Base-by-base conservation (phyloP, 495 filamentous ascomycete species). In the Aspergillus ellipticus region DNA sequence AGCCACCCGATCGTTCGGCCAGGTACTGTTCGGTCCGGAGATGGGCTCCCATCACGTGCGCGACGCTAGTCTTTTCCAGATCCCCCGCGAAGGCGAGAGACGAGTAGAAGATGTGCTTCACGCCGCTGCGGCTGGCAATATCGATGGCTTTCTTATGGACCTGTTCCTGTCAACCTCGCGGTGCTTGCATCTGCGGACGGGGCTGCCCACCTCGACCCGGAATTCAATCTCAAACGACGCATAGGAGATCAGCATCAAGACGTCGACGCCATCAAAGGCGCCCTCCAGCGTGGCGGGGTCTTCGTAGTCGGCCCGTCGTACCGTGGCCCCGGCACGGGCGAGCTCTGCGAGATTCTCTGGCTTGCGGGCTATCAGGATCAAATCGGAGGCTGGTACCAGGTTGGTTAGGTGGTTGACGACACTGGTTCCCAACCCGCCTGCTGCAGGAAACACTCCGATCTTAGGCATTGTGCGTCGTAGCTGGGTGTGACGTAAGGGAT, bases 31-130 rank as follows among this genome's bases (percentile, higher is more conserved):
- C 85, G 0, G 85, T 87, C 43, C 71, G 70, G 15, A 87, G 74
- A 60, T 90, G 86, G 10, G 86, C 85, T 28, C 78, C 79, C 86
- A 89, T 90, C 2, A 90, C 86, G 31, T 77, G 66, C 6, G 79
- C 80, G 15, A 76, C 67, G 29, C 69, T 75, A 13, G 68, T 67
- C 5, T 82, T 75, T 3, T 51, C 66, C 9, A 72, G 59, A n/a
- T 66, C 55, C 0, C 69, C 64, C 6, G 72, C 79, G 55, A 87
- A 87, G 0, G 74, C 86, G 6, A 90, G 80, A 8, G 82, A 85
- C 4, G 81, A 81, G 76, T 89, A 90, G 67, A 83, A 85, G 43
- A 89, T 76, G 59, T 88, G 80, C 51, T 70, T 72, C 4, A 89
- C 82, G 26, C 82, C 83, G 1, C 74, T 81, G 9, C 66, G 69